Evolutionary conservation across 2,329 filamentous ascomycete genomes (phyloP).

Genomic region (Blastomyces parvus): DNA sequence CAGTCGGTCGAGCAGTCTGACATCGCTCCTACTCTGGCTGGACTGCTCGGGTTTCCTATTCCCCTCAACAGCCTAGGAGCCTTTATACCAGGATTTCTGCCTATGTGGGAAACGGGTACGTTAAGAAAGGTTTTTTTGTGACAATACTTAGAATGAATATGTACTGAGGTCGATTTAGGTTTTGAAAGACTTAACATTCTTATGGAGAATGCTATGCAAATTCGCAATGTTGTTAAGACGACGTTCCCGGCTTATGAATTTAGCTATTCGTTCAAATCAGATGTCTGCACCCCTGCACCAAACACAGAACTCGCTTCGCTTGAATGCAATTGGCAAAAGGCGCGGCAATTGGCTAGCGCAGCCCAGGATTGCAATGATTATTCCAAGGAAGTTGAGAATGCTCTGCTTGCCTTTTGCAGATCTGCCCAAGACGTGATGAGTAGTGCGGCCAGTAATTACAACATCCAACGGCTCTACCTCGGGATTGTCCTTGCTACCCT

Average conservation of each 20-base stretch:
- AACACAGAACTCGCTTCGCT: conserved; percentile 44
- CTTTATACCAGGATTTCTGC: conserved; percentile 68
- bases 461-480: conserved; percentile 46
- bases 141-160: conserved; percentile 13
- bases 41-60: conserved; percentile 75
- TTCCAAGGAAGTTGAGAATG: conserved; percentile 20
- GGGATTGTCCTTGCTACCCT: conserved; percentile 31
- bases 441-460: conserved; percentile 85
- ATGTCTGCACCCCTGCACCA: conserved; percentile 19
- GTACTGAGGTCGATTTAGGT: conserved; percentile 22
- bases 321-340: conserved; percentile 58
- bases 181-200: conserved; percentile 58
- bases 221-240: conserved; percentile 64
- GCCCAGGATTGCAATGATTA: conserved; percentile 10
- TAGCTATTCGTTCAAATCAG: conserved; percentile 20
- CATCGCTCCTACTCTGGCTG: conserved; percentile 78
- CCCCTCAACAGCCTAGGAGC: conserved; percentile 85
- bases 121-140: conserved; percentile 11
- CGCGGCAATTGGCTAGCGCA: conserved; percentile 18
- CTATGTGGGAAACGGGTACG: conserved; percentile 62
- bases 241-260: conserved; percentile 55
- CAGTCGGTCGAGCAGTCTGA: conserved; percentile 84
- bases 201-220: conserved; percentile 68
- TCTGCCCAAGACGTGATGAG: conserved; percentile 72
- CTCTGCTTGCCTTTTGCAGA: conserved; percentile 50